Evolutionary conservation across 2,329 filamentous ascomycete genomes (phyloP), one percentile per base, ranked within the genome.

Genomic region (Trichoderma aggressivum): DNA sequence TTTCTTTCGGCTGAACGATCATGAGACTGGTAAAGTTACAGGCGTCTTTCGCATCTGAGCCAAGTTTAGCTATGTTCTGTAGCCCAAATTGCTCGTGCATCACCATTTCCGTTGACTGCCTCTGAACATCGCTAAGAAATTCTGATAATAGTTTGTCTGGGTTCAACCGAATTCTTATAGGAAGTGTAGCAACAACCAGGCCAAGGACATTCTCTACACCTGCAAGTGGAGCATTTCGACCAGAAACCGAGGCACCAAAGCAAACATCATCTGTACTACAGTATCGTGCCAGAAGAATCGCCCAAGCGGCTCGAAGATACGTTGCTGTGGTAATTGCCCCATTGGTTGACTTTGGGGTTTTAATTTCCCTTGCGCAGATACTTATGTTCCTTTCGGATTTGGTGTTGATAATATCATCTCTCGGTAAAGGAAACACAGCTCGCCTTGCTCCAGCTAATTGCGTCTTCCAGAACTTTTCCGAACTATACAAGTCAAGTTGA

Each of bases 201-300:
- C 63, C 70, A 53, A 53, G 39, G 3, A 62, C 39, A n/a, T 59
- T 32, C 16, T 58, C 53, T 16, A 67, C 18, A 21, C 69, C 61
- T 14, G 30, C 39, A 11, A 75, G 64, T 5, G 71, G 55, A 28
- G 74, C 71, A 5, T 74, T 65, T 8, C 74, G 67, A n/a, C 74
- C 72, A 18, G 74, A 74, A 18, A 75, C 66, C 1, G 72, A 72
- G 21, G 47, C 61, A 26, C 71, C 71, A 39, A 72, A 72, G 6
- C 74, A 26, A 3, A 77, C 61, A 32, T 71, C 73, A n/a, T 71
- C 70, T 24, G 28, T 43, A 12, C 62, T 70, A n/a, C 73, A 70
- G 62, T 73, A 66, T 58, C 62, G 34, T 28, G 70, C 70, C 16
- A 71, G 14, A 3, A 71, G 30, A 11, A 71, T 71, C 1, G 70